phyloP scores from a whole-genome alignment of 768 basidiomycete species.

The Termitomyces sp. region DNA sequence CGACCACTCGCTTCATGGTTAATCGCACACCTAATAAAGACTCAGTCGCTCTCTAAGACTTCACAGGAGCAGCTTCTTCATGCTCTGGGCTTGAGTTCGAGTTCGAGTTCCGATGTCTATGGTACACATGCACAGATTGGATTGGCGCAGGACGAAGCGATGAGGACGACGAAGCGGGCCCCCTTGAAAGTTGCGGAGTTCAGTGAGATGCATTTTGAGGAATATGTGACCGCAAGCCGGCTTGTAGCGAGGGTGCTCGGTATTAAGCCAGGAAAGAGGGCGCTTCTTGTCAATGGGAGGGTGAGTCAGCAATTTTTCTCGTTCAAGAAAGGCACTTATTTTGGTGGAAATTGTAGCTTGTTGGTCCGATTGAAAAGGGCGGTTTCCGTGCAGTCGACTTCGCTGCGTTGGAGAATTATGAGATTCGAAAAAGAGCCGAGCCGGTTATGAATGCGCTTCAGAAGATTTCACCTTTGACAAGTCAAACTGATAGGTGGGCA shows the following conservation, averaged over 20 bases:
- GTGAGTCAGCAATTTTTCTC: neutral
- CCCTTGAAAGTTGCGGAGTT: conserved; percentile 27
- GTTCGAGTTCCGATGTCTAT: conserved; percentile 12
- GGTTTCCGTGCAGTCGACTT: conserved; percentile 74
- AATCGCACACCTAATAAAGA: conserved; percentile 45
- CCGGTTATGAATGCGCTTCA: conserved; percentile 66
- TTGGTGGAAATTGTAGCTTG: conserved; percentile 41
- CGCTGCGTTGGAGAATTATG: conserved; percentile 63
- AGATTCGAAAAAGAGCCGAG: conserved; percentile 63
- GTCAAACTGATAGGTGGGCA: conserved; percentile 38
- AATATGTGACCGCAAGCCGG: conserved; percentile 41
- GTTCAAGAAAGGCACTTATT: neutral
- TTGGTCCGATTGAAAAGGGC: conserved; percentile 62
- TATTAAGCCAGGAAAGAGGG: conserved; percentile 56
- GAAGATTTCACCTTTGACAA: conserved; percentile 37
- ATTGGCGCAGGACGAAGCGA: conserved; percentile 25
- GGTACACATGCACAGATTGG: conserved; percentile 26
- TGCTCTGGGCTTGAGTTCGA: conserved; percentile 34
- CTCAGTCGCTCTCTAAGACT: conserved; percentile 32
- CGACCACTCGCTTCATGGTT: conserved; percentile 35
- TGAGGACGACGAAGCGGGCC: conserved; percentile 31
- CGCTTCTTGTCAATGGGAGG: conserved; percentile 15
- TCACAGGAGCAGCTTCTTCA: conserved; percentile 34
- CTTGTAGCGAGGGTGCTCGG: conserved; percentile 51
- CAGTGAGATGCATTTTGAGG: conserved; percentile 27